phyloP scores from a whole-genome alignment of 345 rosid genomes.

The Gossypium thurberi region DNA sequence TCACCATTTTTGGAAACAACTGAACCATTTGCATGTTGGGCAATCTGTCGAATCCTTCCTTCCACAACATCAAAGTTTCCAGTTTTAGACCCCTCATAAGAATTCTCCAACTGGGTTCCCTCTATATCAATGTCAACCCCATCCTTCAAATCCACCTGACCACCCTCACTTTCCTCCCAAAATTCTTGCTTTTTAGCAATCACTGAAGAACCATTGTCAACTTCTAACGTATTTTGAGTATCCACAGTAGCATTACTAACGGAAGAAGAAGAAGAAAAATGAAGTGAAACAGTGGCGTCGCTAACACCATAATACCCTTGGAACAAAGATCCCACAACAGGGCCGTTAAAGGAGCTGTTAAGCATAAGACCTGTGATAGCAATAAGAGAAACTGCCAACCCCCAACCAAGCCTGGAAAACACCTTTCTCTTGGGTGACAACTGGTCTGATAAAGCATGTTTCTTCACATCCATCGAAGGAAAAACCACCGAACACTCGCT shows the following conservation, averaged over 20 bases:
- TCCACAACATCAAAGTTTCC: constrained; percentile 14
- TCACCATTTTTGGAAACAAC: background rate
- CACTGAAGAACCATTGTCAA: background rate
- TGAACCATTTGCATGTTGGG: constrained; percentile 13
- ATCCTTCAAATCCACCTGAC: constrained; percentile 1
- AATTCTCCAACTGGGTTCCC: constrained; percentile 17
- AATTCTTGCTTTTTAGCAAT: background rate
- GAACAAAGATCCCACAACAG: constrained; percentile 35
- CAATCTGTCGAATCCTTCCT: background rate
- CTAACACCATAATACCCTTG: constrained; percentile 30
- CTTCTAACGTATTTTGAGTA: background rate
- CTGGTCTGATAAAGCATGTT: constrained; percentile 37
- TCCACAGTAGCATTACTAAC: background rate
- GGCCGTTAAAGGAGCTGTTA: constrained; percentile 32
- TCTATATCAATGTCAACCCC: background rate
- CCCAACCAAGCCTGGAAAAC: constrained; percentile 43
- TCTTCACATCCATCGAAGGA: constrained; percentile 37
- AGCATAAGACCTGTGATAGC: constrained; percentile 39
- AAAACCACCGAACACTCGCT: background rate
- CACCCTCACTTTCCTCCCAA: background rate
- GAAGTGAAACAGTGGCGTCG: constrained; percentile 28
- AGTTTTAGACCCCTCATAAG: constrained; percentile 1
- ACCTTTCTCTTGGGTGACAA: constrained; percentile 33
- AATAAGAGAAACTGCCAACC: constrained; percentile 39
- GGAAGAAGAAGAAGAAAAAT: constrained; percentile 19